Evolutionary conservation across 2,329 filamentous ascomycete species (phyloP), one percentile per base, ranked within the genome.

Genomic region (Trichoderma asperellum): DNA sequence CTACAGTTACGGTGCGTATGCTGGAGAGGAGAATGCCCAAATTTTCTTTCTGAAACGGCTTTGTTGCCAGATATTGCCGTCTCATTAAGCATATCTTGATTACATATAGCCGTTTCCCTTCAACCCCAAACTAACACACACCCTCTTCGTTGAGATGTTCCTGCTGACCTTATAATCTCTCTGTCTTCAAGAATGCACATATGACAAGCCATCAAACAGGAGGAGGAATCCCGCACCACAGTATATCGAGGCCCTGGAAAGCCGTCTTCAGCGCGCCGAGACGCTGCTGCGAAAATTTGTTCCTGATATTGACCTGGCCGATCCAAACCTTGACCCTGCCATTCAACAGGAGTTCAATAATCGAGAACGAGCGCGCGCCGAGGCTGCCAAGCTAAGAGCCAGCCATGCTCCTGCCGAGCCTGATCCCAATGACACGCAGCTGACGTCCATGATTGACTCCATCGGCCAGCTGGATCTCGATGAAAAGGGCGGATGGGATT

Each of bases 381-480:
- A 84, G 68, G 79, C 82, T 29, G 79, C 82, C 14, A 79, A 85
- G 71, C 71, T 82, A 61, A 82, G 80, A 55, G 75, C 76, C 24
- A 79, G 81, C 35, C 76, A 76, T 40, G 66, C 76, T 35, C 35
- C 63, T 32, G 34, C 63, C 6, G 76, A 72, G 64, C 75, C 72
- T 34, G 80, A 82, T 57, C 85, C 86, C 35, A 86, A 90, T 56
- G 93, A 95, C 73, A 88, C 88, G 12, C 88, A 95, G 72, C 84
- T 99, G 32, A 90, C 95, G 76, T 97, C 94, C 34, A 98, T 99
- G 95, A 94, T 98, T 69, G 92, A 95, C 77, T 92, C 92, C 53
- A 93, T 95, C 2, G 96, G 95, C 43, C 92, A 94, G 77, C 85
- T 99, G 21, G 95, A 98, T 75, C 85, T 98, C 40, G 94, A 97